Base-by-base conservation (phyloP, 148 eudicot species). In the Camellia sinensis region DNA sequence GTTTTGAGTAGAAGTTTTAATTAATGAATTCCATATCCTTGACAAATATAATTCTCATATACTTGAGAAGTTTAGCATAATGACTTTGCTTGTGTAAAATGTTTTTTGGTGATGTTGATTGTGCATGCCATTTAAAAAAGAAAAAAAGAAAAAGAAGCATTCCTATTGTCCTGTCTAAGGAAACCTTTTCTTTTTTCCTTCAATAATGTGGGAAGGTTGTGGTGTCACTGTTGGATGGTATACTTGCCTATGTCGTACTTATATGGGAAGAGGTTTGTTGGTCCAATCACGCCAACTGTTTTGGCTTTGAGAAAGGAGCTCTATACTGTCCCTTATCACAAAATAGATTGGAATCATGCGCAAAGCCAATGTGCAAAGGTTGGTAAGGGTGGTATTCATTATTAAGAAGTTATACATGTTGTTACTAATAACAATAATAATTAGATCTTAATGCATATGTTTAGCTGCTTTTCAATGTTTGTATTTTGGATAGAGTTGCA, bases 171-270 rank as follows among this genome's bases (percentile, higher is more conserved):
- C 21, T 77, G 65, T 68, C 53, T 60, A 75, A 74, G 60, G 9
- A 79, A 75, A 7, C 21, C 71, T 6, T 7, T 6, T 48, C 18
- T 1, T 67, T 67, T 69, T 69, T 1, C 9, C 7, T 17, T 7
- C 50, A 78, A 57, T 53, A 15, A 70, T 79, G 83, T 91, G 94
- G 99, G 99, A 88, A 90, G 95, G 87, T 92, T 96, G 99, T 96
- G 98, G 98, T 93, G 99, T 82, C 98, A 96, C 90, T 96, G 99
- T 82, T 90, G 99, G 67, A 92, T 96, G 99, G 98, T 96, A 83
- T 96, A 96, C 87, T 86, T 96, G 86, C 99, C 99, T 15, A 93
- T 96, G 98, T 96, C 95, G 67, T 96, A 90, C 86, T 85, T 96
- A 86, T 96, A 96, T 82, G 99, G 98, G 81, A 96, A 91, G 86